Percentiles rank a stretch among this genome's conserved stretches.
phyloP scores from a whole-genome alignment of 139 green algal species.

The Zygnema cylindricum region DNA sequence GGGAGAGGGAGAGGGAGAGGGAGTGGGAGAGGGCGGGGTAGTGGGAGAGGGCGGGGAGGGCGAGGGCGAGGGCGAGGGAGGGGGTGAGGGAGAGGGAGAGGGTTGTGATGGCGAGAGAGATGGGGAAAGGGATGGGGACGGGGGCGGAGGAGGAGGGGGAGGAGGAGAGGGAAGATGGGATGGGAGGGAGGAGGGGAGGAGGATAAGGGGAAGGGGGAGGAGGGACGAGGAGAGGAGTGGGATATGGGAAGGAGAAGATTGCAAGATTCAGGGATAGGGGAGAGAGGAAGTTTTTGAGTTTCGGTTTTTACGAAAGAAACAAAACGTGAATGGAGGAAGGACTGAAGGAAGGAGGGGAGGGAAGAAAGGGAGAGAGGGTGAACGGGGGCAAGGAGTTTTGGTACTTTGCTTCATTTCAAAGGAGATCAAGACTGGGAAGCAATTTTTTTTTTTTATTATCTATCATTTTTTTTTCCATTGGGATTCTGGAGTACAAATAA shows the following conservation, averaged over 20 bases:
- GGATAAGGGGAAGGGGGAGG: background rate
- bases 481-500: background rate
- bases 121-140: no score
- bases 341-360: background rate
- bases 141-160: background rate
- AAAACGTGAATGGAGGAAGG: background rate
- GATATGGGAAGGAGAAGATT: no score
- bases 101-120: background rate
- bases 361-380: background rate
- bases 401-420: background rate
- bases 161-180: background rate
- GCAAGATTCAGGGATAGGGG: background rate
- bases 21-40: background rate
- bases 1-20: conserved; percentile 3
- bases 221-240: background rate
- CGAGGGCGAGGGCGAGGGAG: background rate
- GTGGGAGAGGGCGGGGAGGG: background rate
- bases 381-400: background rate
- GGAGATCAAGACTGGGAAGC: background rate
- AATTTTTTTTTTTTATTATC: background rate
- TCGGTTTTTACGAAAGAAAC: background rate
- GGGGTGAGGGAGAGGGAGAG: background rate
- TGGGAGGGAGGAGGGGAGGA: background rate
- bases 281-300: background rate
- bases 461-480: background rate